phyloP scores from a whole-genome alignment of 768 basidiomycete species.

The Lactarius indigo region DNA sequence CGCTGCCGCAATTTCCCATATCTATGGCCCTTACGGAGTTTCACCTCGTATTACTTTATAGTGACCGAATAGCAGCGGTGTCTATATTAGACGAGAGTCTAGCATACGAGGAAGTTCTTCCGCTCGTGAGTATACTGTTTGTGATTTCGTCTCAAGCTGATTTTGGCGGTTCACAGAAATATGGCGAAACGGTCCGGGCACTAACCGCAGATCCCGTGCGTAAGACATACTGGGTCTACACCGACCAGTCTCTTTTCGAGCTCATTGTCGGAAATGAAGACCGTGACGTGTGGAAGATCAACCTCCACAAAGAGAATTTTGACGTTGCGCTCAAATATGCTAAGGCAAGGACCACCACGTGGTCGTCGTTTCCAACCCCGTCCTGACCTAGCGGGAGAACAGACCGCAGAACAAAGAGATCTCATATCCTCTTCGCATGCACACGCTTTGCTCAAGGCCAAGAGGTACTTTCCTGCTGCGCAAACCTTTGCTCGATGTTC shows the following conservation, averaged over 20 bases:
- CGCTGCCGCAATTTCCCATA: slow-evolving; percentile 48
- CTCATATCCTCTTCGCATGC: slow-evolving; percentile 81
- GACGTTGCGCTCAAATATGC: slow-evolving; percentile 78
- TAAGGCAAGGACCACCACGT: slow-evolving; percentile 50
- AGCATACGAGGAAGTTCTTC: slow-evolving; percentile 79
- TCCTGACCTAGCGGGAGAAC: neutral
- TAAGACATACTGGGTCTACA: slow-evolving; percentile 93
- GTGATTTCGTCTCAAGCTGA: neutral
- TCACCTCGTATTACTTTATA: slow-evolving; percentile 85
- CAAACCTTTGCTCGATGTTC: slow-evolving; percentile 90
- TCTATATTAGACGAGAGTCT: slow-evolving; percentile 77
- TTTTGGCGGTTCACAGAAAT: slow-evolving; percentile 48
- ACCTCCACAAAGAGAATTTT: slow-evolving; percentile 72
- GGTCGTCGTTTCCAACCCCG: neutral
- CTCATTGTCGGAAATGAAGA: slow-evolving; percentile 83
- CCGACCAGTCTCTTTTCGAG: slow-evolving; percentile 85
- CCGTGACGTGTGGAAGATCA: slow-evolving; percentile 92
- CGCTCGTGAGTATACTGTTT: slow-evolving; percentile 53
- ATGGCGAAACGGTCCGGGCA: slow-evolving; percentile 67
- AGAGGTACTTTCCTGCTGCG: slow-evolving; percentile 86
- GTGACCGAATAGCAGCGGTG: slow-evolving; percentile 71
- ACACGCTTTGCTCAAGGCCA: slow-evolving; percentile 69
- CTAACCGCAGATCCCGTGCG: slow-evolving; percentile 81
- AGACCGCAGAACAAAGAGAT: slow-evolving; percentile 90
- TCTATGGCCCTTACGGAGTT: slow-evolving; percentile 87